Evolutionary conservation across 225 moss, liverwort and hornwort species (phyloP), one percentile per base, ranked within the genome.

Genomic region (Polytrichum formosum): DNA sequence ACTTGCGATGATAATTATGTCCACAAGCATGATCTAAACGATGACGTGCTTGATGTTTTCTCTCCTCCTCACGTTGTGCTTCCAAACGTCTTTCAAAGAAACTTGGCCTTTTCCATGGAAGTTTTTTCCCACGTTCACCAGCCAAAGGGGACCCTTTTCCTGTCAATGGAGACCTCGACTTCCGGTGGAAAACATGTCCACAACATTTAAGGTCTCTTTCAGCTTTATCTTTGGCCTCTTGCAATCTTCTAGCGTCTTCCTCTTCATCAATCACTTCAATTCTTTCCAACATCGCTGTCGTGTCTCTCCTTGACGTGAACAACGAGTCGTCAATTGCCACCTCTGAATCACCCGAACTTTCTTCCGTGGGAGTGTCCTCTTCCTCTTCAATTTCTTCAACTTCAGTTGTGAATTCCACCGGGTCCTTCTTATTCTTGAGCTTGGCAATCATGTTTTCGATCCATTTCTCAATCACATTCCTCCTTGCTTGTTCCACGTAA

Each of bases 401-500:
- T 72, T 65, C 78, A n/a, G 71, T 76, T 53, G 67, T 74, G 1
- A 67, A 78, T 64, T 66, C 78, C 54, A 33, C 37, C 1, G 37
- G 61, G n/a, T 0, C 2, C 1, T 69, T 82, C 17, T 69, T 27
- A 8, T 37, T 76, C 53, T 87, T 88, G 4, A 81, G 16, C 18
- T 54, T 71, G 56, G 66, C n/a, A 70, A 75, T 62, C 69, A 53
- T 80, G 16, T 78, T 62, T 56, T 73, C 29, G 7, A 71, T 22
- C 81, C 79, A 88, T 67, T 78, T 88, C 35, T 82, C 0, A 55
- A 82, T 61, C 5, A 95, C 72, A 54, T 74, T 85, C 55, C 72
- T 66, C 80, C 76, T 78, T 29, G 96, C 96, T 60, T 83, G 55
- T 26, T 90, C 80, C 7, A 96, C 80, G 56, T 83, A 83, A 8